phyloP scores from a whole-genome alignment of 2,329 filamentous ascomycete species.

The Fusarium protoensiforme region DNA sequence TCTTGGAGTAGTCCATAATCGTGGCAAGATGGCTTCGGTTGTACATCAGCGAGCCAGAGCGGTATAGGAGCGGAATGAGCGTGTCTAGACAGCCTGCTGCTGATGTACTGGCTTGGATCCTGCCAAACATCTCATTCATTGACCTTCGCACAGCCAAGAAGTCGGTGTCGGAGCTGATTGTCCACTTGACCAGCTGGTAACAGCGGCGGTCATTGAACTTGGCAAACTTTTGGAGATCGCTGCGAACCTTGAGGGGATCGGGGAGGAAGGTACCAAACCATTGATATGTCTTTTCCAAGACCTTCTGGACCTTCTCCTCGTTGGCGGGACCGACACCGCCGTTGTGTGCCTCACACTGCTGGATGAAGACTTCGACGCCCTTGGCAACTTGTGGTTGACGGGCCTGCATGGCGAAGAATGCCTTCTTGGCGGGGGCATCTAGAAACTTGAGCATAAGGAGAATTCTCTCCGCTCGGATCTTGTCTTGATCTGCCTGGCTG shows the following conservation, averaged over 20 bases:
- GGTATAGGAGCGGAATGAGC: slow-evolving; percentile 83
- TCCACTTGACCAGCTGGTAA: slow-evolving; percentile 89
- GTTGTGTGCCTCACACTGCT: slow-evolving; percentile 89
- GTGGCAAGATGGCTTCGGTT: slow-evolving; percentile 93
- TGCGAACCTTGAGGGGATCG: slow-evolving; percentile 76
- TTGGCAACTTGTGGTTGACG: slow-evolving; percentile 80
- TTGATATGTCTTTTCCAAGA: slow-evolving; percentile 77
- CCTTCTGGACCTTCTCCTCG: slow-evolving; percentile 74
- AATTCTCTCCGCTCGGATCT: slow-evolving; percentile 84
- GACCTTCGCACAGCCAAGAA: slow-evolving; percentile 92
- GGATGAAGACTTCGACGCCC: slow-evolving; percentile 80
- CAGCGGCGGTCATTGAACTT: slow-evolving; percentile 89
- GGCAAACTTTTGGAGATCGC: slow-evolving; percentile 89
- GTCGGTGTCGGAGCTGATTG: slow-evolving; percentile 86
- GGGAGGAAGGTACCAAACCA: slow-evolving; percentile 81
- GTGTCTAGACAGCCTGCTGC: slow-evolving; percentile 79
- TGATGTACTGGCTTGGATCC: slow-evolving; percentile 73
- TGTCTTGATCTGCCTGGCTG: slow-evolving; percentile 74
- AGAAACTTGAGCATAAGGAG: slow-evolving; percentile 83
- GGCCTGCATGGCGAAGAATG: slow-evolving; percentile 87
- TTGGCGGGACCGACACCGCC: slow-evolving; percentile 84
- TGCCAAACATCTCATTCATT: slow-evolving; percentile 88
- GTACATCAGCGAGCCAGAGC: slow-evolving; percentile 85
- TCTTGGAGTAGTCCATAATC: slow-evolving; percentile 88
- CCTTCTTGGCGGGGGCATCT: slow-evolving; percentile 81